Conservation (phyloP, 1,284 basidiomycete species). For the Phellinidium pouzarii region DNA sequence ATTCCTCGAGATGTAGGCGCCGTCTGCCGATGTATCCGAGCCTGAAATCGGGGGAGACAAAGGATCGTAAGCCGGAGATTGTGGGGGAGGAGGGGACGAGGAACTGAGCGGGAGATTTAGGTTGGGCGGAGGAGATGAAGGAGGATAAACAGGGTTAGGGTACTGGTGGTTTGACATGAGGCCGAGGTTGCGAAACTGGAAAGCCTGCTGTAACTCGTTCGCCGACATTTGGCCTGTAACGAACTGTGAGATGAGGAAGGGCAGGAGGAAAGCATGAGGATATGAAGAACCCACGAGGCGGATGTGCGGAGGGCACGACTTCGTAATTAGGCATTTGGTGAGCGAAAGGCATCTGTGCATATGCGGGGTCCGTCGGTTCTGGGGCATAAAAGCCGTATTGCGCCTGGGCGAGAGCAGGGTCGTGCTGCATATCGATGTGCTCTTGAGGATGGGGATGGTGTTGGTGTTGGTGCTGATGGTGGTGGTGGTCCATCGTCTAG, state of each 20-base stretch:
- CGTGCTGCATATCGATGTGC: constrained; percentile 19
- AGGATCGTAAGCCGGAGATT: constrained; percentile 73
- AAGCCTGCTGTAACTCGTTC: constrained; percentile 25
- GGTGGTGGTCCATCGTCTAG: constrained; percentile 16
- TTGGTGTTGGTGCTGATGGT: constrained; percentile 16
- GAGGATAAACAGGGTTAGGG: constrained; percentile 40
- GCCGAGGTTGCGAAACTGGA: constrained; percentile 45
- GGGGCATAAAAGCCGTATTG: constrained; percentile 18
- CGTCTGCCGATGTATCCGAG: constrained; percentile 77
- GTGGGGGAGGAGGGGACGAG: constrained; percentile 58
- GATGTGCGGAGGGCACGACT: constrained; percentile 24
- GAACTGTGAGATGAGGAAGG: constrained; percentile 18
- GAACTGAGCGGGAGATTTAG: constrained; percentile 37
- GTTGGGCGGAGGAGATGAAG: constrained; percentile 44
- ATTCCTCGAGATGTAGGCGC: constrained; percentile 66
- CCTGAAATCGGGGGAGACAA: constrained; percentile 76
- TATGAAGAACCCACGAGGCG: constrained; percentile 25
- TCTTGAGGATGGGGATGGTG: constrained; percentile 14
- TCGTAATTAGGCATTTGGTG: constrained; percentile 20
- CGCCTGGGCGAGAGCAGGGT: constrained; percentile 17
- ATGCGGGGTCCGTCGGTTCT: constrained; percentile 13
- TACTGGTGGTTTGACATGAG: constrained; percentile 45
- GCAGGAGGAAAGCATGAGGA: constrained; percentile 22
- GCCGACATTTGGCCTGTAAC: constrained; percentile 20
- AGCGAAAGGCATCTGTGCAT: constrained; percentile 15